Base-by-base conservation (phyloP, 257 asterid genomes). In the Fraxinus cuspidata region DNA sequence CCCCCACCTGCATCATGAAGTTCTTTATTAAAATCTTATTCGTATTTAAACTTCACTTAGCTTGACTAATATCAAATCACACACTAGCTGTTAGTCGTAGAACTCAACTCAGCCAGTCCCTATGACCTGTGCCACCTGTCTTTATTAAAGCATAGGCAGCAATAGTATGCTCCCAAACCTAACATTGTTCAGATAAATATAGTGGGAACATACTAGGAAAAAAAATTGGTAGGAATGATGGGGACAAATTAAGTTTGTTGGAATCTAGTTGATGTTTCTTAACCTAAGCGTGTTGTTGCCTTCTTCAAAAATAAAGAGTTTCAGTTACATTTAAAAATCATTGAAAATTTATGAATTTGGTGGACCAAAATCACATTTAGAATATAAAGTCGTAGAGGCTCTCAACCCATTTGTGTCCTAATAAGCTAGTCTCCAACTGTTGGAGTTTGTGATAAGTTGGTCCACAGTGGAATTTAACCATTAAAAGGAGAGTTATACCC, bases 1-100 rank as follows among this genome's bases (percentile, higher is more conserved):
- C 27, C 10, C 10, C 12, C 73, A 25, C 70, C 88, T 82, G 77
- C 81, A 78, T 53, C 78, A 74, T 42, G 72, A 29, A 47, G 63
- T 35, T 28, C 77, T 32, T 63, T 16, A 18, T 23, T 74, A 72
- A 71, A 47, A 34, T 56, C 16, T n/a, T 73, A 27, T 38, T 32
- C 35, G 32, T 63, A 11, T 27, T 53, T 25, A 70, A 74, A 34
- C 7, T 37, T 34, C 32, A 11, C 18, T 8, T 69, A 56, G 73
- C 71, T 44, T 37, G 56, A 47, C 7, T 47, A 15, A 13, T 15
- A 15, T 47, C 56, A 47, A 47, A 47, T 47, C 56, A 47, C n/a
- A 15, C 7, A 47, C 56, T 47, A 47, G n/a, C 27, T 19, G 23
- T n/a, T 53, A 53, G 64, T 53, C 27, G 25, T 53, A 53, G 25